A percentile compares a stretch with the other conserved stretches of the same genome.
Evolutionary conservation across 768 basidiomycete species (phyloP).

Genomic region (Antrodiella citrinella): DNA sequence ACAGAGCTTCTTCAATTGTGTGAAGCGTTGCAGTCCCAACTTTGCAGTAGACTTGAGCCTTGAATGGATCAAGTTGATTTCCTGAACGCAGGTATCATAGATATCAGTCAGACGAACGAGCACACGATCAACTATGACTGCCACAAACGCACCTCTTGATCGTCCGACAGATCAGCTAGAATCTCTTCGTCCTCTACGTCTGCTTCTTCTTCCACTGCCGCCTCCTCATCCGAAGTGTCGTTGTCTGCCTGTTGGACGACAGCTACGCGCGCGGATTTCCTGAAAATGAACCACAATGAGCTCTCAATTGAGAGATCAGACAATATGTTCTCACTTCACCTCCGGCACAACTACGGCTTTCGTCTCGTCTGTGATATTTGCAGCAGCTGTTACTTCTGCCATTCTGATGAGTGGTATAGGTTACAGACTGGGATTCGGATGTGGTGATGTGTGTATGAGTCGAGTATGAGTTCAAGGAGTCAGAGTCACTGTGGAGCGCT

Average conservation of each 20-base stretch:
- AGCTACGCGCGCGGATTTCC: constrained; percentile 30
- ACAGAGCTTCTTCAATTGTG: constrained; percentile 63
- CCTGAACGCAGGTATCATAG: constrained; percentile 36
- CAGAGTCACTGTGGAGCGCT: no score
- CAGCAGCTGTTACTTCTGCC: no score
- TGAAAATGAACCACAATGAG: neutral
- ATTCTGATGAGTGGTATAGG: no score
- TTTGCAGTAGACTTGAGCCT: constrained; percentile 60
- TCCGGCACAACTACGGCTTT: neutral
- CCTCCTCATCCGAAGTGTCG: constrained; percentile 47
- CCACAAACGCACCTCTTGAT: constrained; percentile 57
- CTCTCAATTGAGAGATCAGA: neutral
- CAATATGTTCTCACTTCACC: neutral
- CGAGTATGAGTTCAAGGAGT: no score
- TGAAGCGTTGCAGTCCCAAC: constrained; percentile 69
- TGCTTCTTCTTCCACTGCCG: constrained; percentile 20
- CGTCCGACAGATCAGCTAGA: constrained; percentile 72
- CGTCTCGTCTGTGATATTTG: no score
- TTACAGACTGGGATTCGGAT: no score
- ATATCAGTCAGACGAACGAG: constrained; percentile 9
- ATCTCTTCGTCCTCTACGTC: constrained; percentile 41
- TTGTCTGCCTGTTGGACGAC: constrained; percentile 24
- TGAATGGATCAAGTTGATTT: constrained; percentile 79
- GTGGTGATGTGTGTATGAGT: no score
- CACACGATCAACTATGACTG: neutral